Percentiles rank a stretch among this genome's conserved stretches.
These are phyloP conservation scores for Aphanomyces stellatus DNA, from an alignment of 352 stramenopile genomes.

Conservation along the genomic window DNA sequence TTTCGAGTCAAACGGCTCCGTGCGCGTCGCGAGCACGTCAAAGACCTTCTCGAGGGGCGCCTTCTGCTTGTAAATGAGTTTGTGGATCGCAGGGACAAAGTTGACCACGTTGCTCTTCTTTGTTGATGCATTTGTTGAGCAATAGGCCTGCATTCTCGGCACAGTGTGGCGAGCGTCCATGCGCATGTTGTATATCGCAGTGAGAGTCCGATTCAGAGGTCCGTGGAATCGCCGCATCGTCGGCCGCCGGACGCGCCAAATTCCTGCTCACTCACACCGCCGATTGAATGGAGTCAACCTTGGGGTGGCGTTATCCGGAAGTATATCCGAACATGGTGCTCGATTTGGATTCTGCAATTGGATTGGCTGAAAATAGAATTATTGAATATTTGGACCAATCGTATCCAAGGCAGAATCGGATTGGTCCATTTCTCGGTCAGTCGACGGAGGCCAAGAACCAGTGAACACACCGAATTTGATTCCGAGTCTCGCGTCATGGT, in stretches of 20 bases:
- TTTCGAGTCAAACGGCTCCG: not conserved
- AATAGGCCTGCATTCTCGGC: not conserved
- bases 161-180: no score
- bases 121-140: not conserved
- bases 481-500: slow-evolving; percentile 38
- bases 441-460: not conserved
- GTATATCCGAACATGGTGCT: no score
- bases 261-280: no score
- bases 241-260: not conserved
- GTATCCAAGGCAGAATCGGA: no score
- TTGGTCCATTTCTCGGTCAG: no score
- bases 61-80: not conserved
- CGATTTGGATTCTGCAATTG: no score
- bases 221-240: not conserved
- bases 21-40: not conserved
- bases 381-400: no score
- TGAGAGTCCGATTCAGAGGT: not conserved
- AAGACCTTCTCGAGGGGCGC: not conserved
- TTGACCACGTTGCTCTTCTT: not conserved
- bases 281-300: no score
- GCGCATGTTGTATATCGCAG: no score
- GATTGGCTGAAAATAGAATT: not conserved
- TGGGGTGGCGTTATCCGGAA: no score
- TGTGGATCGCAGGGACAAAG: not conserved
- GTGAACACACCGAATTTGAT: not conserved